phyloP scores from a whole-genome alignment of 2,329 filamentous ascomycete genomes.

The Colletotrichum sp. region DNA sequence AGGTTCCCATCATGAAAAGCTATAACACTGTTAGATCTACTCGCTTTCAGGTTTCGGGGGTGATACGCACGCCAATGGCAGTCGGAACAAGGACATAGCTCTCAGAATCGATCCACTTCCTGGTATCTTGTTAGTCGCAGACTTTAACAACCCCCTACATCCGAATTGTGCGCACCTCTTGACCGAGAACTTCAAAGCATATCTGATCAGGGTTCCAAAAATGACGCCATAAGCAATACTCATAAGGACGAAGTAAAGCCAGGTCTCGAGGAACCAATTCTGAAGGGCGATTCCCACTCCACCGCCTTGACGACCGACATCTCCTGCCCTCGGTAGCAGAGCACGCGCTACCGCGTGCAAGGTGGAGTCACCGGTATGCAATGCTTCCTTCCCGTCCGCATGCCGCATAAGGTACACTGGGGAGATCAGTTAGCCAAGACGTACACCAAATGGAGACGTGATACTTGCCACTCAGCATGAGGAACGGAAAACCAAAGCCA shows the following conservation, averaged over 20 bases:
- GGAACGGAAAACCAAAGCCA: conserved; percentile 66
- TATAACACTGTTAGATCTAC: conserved; percentile 21
- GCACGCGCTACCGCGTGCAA: neutral
- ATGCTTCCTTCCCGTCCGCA: conserved; percentile 40
- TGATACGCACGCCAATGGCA: conserved; percentile 46
- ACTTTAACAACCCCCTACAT: too few relatives aligned
- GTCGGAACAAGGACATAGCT: conserved; percentile 58
- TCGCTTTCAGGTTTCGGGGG: neutral
- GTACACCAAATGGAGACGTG: neutral
- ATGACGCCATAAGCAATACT: conserved; percentile 57
- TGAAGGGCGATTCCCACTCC: conserved; percentile 56
- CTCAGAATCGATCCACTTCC: conserved; percentile 61
- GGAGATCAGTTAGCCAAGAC: neutral
- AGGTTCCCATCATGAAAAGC: conserved; percentile 63
- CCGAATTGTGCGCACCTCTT: conserved; percentile 26
- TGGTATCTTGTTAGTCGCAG: conserved; percentile 20
- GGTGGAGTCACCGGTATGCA: neutral
- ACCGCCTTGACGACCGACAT: conserved; percentile 56
- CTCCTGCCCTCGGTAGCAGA: conserved; percentile 26
- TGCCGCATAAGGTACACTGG: conserved; percentile 61
- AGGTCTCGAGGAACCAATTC: conserved; percentile 65
- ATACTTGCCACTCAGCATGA: conserved; percentile 51
- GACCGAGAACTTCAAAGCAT: conserved; percentile 49
- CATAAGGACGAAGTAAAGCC: conserved; percentile 63
- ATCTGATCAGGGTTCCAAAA: conserved; percentile 52